phyloP scores from a whole-genome alignment of 2,329 filamentous ascomycete genomes.

The Orbilia ellipsospora region DNA sequence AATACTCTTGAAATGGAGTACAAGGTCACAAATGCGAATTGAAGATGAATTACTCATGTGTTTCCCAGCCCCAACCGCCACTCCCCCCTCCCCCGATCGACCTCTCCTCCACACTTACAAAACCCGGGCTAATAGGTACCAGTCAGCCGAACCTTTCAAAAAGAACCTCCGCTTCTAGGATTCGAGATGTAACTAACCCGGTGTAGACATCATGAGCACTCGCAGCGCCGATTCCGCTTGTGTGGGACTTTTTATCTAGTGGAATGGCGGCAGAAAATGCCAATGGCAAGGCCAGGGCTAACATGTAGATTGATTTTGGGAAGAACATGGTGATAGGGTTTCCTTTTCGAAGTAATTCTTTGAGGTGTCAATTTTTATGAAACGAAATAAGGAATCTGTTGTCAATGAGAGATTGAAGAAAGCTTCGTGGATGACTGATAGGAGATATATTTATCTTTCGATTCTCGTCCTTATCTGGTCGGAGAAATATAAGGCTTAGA shows the following conservation, averaged over 20 bases:
- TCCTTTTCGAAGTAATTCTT: not conserved
- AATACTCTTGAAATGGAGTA: too few relatives aligned
- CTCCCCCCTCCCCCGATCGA: too few relatives aligned
- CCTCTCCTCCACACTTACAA: not conserved
- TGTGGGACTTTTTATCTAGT: slow-evolving; percentile 8
- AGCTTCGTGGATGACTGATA: not conserved
- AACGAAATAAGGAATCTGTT: not conserved
- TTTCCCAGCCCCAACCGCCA: too few relatives aligned
- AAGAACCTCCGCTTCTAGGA: too few relatives aligned
- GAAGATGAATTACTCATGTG: too few relatives aligned
- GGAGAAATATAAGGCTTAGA: not conserved
- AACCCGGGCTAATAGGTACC: not conserved
- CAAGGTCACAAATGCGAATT: too few relatives aligned
- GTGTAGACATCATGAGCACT: slow-evolving; percentile 7
- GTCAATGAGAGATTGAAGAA: not conserved
- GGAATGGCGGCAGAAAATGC: slow-evolving; percentile 30
- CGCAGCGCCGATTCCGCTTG: not conserved
- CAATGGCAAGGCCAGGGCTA: slow-evolving; percentile 18
- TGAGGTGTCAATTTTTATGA: not conserved
- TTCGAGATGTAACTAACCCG: slow-evolving; percentile 1
- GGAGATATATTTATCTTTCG: not conserved
- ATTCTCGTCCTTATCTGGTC: not conserved
- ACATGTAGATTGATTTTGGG: slow-evolving; percentile 7
- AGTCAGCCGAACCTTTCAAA: too few relatives aligned
- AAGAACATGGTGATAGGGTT: slow-evolving; percentile 17